phyloP scores from a whole-genome alignment of 768 basidiomycete genomes.

The Leccinellum albellum region DNA sequence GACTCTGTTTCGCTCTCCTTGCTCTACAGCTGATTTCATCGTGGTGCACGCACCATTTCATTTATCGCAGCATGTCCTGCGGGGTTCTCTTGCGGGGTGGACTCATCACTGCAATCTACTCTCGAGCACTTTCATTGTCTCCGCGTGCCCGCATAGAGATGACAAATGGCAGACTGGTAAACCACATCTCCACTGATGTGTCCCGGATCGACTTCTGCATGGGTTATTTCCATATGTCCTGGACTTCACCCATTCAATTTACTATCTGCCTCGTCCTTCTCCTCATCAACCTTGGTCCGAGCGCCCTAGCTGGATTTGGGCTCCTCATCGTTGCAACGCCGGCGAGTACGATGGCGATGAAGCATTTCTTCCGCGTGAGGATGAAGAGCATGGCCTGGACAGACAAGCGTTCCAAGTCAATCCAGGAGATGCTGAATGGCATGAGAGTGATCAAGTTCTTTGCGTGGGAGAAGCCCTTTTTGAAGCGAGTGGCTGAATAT shows the following conservation, averaged over 20 bases:
- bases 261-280: too few species aligned
- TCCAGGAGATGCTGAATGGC: background rate
- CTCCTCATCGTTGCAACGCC: conserved; percentile 72
- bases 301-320: conserved; percentile 52
- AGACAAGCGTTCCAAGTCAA: background rate
- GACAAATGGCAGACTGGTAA: too few species aligned
- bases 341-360: conserved; percentile 70
- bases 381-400: background rate
- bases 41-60: conserved; percentile 54
- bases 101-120: too few species aligned
- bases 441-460: conserved; percentile 85
- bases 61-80: too few species aligned
- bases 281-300: too few species aligned
- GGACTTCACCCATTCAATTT: too few species aligned
- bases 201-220: too few species aligned
- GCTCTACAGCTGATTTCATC: conserved; percentile 64
- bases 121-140: too few species aligned
- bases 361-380: conserved; percentile 53
- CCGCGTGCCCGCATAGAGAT: too few species aligned
- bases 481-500: conserved; percentile 66
- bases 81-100: too few species aligned
- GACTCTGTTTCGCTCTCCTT: conserved; percentile 68
- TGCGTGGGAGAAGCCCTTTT: conserved; percentile 82
- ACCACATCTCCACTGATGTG: too few species aligned
- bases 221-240: too few species aligned